A percentile compares a stretch with the other conserved stretches of the same genome.
Conservation (phyloP, 2,329 filamentous ascomycete species). For the Fusarium napiforme region DNA sequence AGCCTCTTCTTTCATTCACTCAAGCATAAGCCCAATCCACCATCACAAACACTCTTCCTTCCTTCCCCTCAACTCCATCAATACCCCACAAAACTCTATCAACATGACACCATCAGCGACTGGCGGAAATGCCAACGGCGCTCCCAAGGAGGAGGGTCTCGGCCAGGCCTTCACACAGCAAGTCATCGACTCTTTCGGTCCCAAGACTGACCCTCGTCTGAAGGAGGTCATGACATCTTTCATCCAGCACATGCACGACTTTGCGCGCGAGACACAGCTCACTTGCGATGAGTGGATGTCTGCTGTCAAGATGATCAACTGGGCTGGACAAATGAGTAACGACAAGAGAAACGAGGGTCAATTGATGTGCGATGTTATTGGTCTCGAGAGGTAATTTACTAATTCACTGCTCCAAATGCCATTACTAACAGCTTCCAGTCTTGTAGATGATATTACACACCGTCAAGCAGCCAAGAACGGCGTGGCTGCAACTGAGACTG, state of each 20-base stretch:
- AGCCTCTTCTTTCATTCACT: background rate
- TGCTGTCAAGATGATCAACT: constrained; percentile 68
- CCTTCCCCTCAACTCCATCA: background rate
- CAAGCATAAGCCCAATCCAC: background rate
- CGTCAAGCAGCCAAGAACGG: constrained; percentile 59
- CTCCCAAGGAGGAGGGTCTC: constrained; percentile 40
- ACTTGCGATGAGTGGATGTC: constrained; percentile 84
- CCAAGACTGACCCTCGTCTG: constrained; percentile 74
- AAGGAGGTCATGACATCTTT: constrained; percentile 74
- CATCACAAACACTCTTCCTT: background rate
- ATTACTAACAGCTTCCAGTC: constrained; percentile 46
- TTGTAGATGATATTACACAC: constrained; percentile 85
- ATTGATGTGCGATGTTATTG: constrained; percentile 77
- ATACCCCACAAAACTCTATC: constrained; percentile 15
- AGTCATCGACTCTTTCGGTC: constrained; percentile 80
- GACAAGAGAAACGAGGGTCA: constrained; percentile 78
- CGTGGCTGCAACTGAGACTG: constrained; percentile 72
- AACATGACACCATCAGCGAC: constrained; percentile 48
- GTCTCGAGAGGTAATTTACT: constrained; percentile 70
- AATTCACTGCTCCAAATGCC: accelerated
- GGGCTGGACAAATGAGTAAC: constrained; percentile 75
- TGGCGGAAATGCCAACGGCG: constrained; percentile 55
- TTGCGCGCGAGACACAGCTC: constrained; percentile 81
- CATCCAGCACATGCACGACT: constrained; percentile 82
- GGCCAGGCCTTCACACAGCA: constrained; percentile 72